Evolutionary conservation across 306 rosid genomes (phyloP), one percentile per base, ranked within the genome.

Genomic region (Albizia julibrissin): DNA sequence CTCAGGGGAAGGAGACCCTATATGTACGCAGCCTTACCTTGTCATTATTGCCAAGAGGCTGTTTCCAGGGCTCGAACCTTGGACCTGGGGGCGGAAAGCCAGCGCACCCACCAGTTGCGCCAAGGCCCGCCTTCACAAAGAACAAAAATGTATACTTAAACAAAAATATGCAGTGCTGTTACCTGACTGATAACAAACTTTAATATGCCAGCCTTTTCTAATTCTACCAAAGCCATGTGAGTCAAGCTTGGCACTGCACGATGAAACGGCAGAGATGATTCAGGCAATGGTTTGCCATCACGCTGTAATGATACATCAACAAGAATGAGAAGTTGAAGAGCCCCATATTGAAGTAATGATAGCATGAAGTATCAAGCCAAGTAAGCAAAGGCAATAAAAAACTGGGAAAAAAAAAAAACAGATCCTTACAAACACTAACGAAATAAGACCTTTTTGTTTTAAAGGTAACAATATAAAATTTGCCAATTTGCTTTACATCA

Each of bases 261-360:
- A 86, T 95, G 99, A 91, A 95, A 95, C 37, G 99, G 99, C 69
- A 93, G 77, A 33, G 99, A 95, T 84, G 98, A 97, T 84, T 88
- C 98, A 8, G 99, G 99, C 89, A 93, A 86, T 74, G 95, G 93
- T 88, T 95, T 91, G 72, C 99, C 99, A 87, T 95, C 99, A 79
- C 90, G 94, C 99, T 95, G 91, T 76, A 89, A 68, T 24, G 84
- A 78, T 44, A 44, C 46, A 77, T 62, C 42, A 37, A 64, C 67
- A 31, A 64, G 37, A 79, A 81, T 69, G 77, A 12, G 68, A 86
- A 80, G 44, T 80, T 66, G 59, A 77, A 62, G 56, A 61, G 54
- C 46, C 67, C 61, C 33, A 50, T 24, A 76, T 29, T 33, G 79
- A 78, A 70, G 66, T 50, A 68, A 72, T 54, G 75, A 79, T 37